A percentile compares a stretch with the other conserved stretches of the same genome.
Evolutionary conservation across 2,329 filamentous ascomycete species (phyloP).

Genomic region (Fulvia fulva): DNA sequence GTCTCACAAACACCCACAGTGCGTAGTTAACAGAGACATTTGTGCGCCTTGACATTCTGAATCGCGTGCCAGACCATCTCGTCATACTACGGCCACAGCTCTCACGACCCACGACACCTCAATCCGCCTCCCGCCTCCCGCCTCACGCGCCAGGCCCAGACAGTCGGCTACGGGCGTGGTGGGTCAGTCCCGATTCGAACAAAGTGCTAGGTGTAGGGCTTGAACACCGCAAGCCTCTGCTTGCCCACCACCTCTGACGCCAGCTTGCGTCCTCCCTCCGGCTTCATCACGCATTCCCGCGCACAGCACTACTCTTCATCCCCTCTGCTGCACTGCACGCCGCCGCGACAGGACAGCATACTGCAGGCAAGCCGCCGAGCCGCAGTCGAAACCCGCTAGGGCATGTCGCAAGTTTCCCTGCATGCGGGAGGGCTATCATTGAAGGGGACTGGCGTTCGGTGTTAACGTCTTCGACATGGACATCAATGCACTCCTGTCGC

Average conservation of each 20-base stretch:
- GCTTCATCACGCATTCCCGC: background rate
- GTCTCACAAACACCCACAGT: background rate
- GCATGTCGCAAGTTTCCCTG: constrained; percentile 16
- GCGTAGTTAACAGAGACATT: background rate
- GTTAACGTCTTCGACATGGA: constrained; percentile 36
- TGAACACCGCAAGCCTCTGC: constrained; percentile 4
- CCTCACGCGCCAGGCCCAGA: background rate
- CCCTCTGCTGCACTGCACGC: background rate
- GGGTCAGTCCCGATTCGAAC: background rate
- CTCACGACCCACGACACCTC: background rate
- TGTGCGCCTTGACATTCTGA: background rate
- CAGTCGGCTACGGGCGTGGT: constrained; percentile 1
- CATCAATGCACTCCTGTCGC: constrained; percentile 48
- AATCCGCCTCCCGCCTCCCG: background rate
- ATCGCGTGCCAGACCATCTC: background rate
- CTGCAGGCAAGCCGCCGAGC: constrained; percentile 2
- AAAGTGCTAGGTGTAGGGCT: background rate
- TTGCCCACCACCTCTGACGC: constrained; percentile 1
- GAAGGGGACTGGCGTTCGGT: background rate
- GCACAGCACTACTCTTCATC: background rate
- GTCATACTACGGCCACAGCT: background rate
- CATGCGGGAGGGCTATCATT: constrained; percentile 10
- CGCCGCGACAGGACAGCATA: background rate
- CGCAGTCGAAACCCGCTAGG: constrained; percentile 2
- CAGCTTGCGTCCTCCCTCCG: background rate